Conservation (phyloP, 2,329 filamentous ascomycete species). For the Endoconidiophora laricicola region DNA sequence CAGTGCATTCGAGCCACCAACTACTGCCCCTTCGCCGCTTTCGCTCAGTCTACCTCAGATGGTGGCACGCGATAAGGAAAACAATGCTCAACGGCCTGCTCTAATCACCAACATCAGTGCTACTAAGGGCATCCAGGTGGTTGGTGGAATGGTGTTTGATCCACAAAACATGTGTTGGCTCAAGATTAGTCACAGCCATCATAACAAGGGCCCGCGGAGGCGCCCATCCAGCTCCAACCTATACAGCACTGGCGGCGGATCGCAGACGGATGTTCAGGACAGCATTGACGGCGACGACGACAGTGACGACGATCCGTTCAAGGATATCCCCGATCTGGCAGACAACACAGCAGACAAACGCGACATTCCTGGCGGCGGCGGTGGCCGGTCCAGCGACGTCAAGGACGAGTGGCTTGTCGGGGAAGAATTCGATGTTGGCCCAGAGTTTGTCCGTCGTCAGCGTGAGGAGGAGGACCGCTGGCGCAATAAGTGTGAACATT, state of each 20-base stretch:
- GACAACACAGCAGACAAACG: conserved; percentile 42
- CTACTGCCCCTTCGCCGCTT: conserved; percentile 34
- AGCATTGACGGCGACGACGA: conserved; percentile 52
- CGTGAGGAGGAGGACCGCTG: conserved; percentile 84
- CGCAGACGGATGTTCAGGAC: conserved; percentile 32
- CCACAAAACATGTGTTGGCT: conserved; percentile 96
- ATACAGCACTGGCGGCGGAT: conserved; percentile 7
- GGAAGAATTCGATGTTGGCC: conserved; percentile 94
- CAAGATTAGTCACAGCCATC: conserved; percentile 41
- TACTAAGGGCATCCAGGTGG: conserved; percentile 76
- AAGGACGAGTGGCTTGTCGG: conserved; percentile 73
- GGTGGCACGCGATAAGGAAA: conserved; percentile 37
- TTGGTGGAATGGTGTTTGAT: conserved; percentile 97
- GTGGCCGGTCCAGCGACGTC: conserved; percentile 32
- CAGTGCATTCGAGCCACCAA: conserved; percentile 55
- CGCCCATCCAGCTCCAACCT: conserved; percentile 10
- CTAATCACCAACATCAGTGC: conserved; percentile 82
- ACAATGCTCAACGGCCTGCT: conserved; percentile 41
- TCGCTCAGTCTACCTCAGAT: conserved; percentile 27
- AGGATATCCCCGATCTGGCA: conserved; percentile 82
- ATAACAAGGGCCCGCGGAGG: conserved; percentile 18
- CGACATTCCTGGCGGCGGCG: conserved; percentile 24
- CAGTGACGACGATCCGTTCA: conserved; percentile 86
- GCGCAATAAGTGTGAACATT: conserved; percentile 73
- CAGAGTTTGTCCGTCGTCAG: conserved; percentile 79